A percentile compares a stretch with the other conserved stretches of the same genome.
These are phyloP conservation scores for Dipodascopsis uninucleata DNA, from an alignment of 805 yeast genomes.

Conservation along the genomic window DNA sequence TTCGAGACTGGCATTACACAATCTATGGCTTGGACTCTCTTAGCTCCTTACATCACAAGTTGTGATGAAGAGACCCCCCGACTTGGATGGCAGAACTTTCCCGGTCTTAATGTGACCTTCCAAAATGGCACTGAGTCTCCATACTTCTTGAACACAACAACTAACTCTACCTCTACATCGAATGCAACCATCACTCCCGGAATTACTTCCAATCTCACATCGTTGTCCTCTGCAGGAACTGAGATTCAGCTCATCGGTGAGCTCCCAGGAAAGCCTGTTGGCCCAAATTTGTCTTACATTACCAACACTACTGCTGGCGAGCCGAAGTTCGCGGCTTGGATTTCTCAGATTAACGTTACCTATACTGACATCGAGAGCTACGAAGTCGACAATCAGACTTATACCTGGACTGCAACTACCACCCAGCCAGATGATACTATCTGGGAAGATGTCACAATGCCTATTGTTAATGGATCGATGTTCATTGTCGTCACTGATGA, in stretches of 20 bases:
- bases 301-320: constrained; percentile 8
- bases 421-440: constrained; percentile 8
- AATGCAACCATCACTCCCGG: constrained; percentile 5
- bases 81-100: constrained; percentile 18
- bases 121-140: no score
- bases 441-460: constrained; percentile 4
- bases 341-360: constrained; percentile 14
- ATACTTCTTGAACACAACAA: no score
- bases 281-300: constrained; percentile 13
- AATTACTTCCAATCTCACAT: constrained; percentile 13
- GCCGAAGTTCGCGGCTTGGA: constrained; percentile 18
- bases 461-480: constrained; percentile 12
- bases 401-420: constrained; percentile 13
- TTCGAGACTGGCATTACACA: constrained; percentile 14
- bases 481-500: constrained; percentile 10
- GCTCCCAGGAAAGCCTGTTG: constrained; percentile 12
- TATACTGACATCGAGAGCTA: constrained; percentile 10
- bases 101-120: constrained; percentile 13
- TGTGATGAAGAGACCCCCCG: constrained; percentile 6
- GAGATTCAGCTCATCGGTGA: constrained; percentile 6
- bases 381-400: constrained; percentile 1
- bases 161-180: constrained; percentile 8
- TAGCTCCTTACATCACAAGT: constrained; percentile 11
- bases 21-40: constrained; percentile 16
- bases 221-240: constrained; percentile 6